Conservation (phyloP, 78 protist species). For the Isochrysis galbana region DNA sequence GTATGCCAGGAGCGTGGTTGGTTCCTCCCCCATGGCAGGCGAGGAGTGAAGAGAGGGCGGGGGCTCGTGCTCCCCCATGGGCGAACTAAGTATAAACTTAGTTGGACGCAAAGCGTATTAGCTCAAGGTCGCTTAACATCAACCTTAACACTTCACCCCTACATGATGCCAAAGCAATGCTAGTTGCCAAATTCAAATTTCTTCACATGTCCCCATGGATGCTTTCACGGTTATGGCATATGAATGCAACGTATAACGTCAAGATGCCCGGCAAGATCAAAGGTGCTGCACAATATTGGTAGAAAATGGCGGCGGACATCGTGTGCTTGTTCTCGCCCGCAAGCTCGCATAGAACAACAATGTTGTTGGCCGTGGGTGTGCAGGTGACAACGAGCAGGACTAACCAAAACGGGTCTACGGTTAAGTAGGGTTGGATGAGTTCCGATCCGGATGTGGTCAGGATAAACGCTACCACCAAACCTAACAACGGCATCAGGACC, state of each 20-base stretch:
- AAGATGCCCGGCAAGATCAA: not conserved
- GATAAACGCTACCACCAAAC: not conserved
- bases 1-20: no score
- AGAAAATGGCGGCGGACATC: not conserved
- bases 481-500: not conserved
- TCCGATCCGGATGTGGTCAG: not conserved
- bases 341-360: not conserved
- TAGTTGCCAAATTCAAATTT: no score
- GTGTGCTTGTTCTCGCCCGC: conserved; percentile 4
- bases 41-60: no score
- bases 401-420: not conserved
- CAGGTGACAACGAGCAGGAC: not conserved
- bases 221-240: not conserved
- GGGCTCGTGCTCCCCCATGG: no score
- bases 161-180: no score
- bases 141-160: no score
- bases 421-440: not conserved
- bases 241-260: not conserved
- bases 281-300: conserved; percentile 21
- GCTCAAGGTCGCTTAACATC: no score
- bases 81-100: no score
- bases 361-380: conserved; percentile 37
- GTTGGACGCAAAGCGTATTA: no score
- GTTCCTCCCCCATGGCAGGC: no score
- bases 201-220: not conserved